Conservation (phyloP, 1,139 yeast genomes). For the Lodderomyces elongisporus region DNA sequence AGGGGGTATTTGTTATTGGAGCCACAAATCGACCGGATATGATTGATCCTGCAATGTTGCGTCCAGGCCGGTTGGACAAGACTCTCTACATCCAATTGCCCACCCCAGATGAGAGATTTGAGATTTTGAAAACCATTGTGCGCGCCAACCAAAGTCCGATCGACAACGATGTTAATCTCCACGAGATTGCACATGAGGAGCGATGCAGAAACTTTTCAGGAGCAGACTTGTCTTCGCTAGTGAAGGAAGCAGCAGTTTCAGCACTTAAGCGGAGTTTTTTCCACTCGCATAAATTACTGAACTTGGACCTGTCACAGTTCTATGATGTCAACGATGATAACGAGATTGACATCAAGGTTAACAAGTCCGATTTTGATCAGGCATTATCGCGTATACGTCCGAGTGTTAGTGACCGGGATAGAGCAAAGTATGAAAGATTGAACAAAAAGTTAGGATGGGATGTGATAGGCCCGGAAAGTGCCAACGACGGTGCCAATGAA, state of each 20-base stretch:
- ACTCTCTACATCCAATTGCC: constrained; percentile 91
- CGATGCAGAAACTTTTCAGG: constrained; percentile 90
- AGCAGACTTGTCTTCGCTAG: constrained; percentile 89
- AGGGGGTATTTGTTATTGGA: constrained; percentile 91
- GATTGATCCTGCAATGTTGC: constrained; percentile 96
- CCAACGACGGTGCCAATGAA: too few species aligned
- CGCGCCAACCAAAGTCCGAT: constrained; percentile 72
- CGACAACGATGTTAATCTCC: constrained; percentile 56
- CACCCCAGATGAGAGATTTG: constrained; percentile 66
- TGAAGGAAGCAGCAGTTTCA: constrained; percentile 86
- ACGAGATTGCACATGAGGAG: constrained; percentile 61
- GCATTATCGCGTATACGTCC: constrained; percentile 81
- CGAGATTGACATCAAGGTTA: constrained; percentile 46
- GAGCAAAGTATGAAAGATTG: constrained; percentile 66
- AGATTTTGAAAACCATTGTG: constrained; percentile 75
- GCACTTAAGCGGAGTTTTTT: constrained; percentile 75
- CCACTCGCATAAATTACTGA: constrained; percentile 43
- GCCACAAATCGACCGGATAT: constrained; percentile 98
- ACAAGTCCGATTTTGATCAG: constrained; percentile 56
- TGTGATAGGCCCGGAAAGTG: constrained; percentile 16
- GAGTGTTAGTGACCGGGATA: constrained; percentile 83
- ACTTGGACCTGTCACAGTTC: constrained; percentile 44
- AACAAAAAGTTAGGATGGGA: constrained; percentile 60
- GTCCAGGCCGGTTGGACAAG: constrained; percentile 95
- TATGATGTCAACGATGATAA: constrained; percentile 24